Conservation (phyloP, 2,329 filamentous ascomycete genomes). For the Fusarium miscanthi region DNA sequence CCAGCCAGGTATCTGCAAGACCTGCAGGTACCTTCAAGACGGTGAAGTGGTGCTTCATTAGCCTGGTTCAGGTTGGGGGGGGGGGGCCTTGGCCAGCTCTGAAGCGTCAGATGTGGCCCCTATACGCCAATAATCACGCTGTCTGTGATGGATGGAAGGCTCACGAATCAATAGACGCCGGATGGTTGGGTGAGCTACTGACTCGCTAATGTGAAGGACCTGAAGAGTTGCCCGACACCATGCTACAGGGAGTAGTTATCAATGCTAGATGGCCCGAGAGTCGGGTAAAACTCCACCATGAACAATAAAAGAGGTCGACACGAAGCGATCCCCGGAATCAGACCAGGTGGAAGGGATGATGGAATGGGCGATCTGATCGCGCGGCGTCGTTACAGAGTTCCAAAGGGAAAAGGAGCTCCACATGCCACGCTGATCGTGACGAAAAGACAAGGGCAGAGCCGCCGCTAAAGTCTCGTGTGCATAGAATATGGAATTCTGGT, state of each 20-base stretch:
- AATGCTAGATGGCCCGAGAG: background rate
- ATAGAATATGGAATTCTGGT: conserved; percentile 14
- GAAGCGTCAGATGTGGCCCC: conserved; percentile 35
- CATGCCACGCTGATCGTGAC: conserved; percentile 34
- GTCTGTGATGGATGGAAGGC: conserved; percentile 12
- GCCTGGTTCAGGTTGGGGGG: conserved; percentile 45
- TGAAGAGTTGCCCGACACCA: background rate
- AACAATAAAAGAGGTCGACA: conserved; percentile 12
- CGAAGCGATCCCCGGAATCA: conserved; percentile 24
- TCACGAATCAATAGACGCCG: conserved; percentile 26
- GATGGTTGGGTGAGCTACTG: conserved; percentile 4
- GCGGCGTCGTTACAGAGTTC: conserved; percentile 15
- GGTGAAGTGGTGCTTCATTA: conserved; percentile 38
- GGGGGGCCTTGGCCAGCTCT: conserved; percentile 38
- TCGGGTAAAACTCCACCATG: conserved; percentile 1
- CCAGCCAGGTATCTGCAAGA: conserved; percentile 25
- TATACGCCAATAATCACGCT: conserved; percentile 33
- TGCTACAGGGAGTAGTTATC: conserved; percentile 1
- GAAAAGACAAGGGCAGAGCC: conserved; percentile 36
- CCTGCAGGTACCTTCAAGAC: conserved; percentile 35
- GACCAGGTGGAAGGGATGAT: conserved; percentile 10
- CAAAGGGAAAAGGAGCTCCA: conserved; percentile 33
- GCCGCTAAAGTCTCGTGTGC: conserved; percentile 26
- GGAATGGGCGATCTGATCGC: conserved; percentile 23
- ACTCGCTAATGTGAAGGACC: conserved; percentile 10